These are phyloP conservation scores for Phycomyces blakesleeanus DNA, from an alignment of 192 early-diverging fungal genomes.

Conservation along the genomic window DNA sequence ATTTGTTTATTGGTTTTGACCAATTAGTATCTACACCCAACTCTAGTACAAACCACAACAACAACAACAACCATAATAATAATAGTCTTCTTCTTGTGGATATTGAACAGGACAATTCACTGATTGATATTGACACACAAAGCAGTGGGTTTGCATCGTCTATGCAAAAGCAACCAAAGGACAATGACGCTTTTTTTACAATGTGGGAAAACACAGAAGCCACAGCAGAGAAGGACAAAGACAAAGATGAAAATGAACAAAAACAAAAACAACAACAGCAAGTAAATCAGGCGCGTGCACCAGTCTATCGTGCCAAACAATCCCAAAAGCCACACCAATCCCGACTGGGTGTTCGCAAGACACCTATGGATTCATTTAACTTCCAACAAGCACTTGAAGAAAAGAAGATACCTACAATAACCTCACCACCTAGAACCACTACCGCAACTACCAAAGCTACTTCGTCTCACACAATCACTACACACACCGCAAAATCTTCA, in stretches of 20 bases:
- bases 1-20: no score
- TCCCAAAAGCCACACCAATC: neutral
- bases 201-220: constrained; percentile 5
- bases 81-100: no score
- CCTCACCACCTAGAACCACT: no score
- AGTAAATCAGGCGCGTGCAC: neutral
- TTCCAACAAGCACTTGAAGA: constrained; percentile 85
- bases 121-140: no score
- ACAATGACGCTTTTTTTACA: constrained; percentile 20
- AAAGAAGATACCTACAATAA: constrained; percentile 43
- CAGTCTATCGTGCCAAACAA: no score
- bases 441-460: constrained; percentile 28
- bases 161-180: neutral
- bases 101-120: no score
- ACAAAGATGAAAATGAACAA: no score
- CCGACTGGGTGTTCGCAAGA: neutral
- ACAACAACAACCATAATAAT: no score
- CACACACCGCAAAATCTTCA: neutral
- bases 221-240: constrained; percentile 2
- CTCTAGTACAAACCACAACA: no score
- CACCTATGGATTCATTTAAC: constrained; percentile 55
- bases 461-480: neutral
- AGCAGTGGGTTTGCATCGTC: no score
- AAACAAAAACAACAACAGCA: no score
- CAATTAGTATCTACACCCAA: no score